Evolutionary conservation across 768 basidiomycete species (phyloP).

Genomic region (Amanita rimosa): DNA sequence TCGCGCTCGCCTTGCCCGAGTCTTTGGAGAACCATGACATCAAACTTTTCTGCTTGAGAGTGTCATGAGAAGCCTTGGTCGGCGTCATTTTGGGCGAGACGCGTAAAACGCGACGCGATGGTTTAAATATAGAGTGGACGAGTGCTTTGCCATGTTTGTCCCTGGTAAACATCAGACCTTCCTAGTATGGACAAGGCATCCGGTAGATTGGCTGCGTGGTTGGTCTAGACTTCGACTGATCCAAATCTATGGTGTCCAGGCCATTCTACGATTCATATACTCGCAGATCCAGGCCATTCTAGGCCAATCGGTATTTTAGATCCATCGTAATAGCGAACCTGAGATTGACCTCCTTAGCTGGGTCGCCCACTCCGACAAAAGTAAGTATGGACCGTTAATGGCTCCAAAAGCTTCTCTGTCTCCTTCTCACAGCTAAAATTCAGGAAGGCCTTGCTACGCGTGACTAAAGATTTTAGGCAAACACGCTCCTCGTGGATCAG

Average conservation of each 20-base stretch:
- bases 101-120: not conserved
- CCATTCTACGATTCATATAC: constrained; percentile 2
- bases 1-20: not conserved
- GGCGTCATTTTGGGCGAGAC: constrained; percentile 22
- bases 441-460: too few species aligned
- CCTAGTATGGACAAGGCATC: not conserved
- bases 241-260: constrained; percentile 1
- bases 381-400: constrained; percentile 45
- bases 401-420: constrained; percentile 41
- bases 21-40: constrained; percentile 52
- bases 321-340: constrained; percentile 1
- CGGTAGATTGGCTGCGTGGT: constrained; percentile 5
- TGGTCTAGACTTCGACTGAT: not conserved
- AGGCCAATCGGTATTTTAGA: not conserved
- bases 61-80: constrained; percentile 29
- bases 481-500: constrained; percentile 63
- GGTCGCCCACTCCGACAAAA: too few species aligned
- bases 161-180: constrained; percentile 2
- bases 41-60: constrained; percentile 62
- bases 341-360: constrained; percentile 37
- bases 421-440: not conserved
- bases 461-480: too few species aligned
- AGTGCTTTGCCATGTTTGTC: constrained; percentile 1
- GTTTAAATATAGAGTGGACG: not conserved
- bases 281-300: too few species aligned